Evolutionary conservation across 2,329 filamentous ascomycete genomes (phyloP).

Genomic region (Colletotrichum kahawae): DNA sequence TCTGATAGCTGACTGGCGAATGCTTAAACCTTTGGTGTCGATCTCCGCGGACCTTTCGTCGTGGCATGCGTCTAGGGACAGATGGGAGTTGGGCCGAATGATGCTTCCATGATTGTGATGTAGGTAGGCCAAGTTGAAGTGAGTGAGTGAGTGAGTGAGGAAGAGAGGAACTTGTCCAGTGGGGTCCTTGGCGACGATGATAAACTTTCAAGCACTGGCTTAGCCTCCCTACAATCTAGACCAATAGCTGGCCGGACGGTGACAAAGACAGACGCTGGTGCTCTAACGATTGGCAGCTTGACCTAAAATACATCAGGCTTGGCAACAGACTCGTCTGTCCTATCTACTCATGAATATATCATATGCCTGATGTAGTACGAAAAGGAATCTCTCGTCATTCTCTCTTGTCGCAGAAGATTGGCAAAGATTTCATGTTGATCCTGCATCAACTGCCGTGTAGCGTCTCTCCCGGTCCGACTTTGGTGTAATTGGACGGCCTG

Average conservation of each 20-base stretch:
- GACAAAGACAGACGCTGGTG: background rate
- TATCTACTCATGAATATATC: background rate
- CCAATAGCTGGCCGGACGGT: background rate
- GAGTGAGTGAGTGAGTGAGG: background rate
- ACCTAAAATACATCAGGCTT: background rate
- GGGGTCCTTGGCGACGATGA: background rate
- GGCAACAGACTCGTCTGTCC: background rate
- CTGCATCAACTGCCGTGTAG: background rate
- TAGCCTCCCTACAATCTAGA: background rate
- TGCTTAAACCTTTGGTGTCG: conserved; percentile 9
- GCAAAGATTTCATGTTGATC: background rate
- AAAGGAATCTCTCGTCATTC: background rate
- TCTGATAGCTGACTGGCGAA: conserved; percentile 13
- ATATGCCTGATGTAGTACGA: background rate
- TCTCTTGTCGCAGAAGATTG: background rate
- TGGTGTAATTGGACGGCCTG: background rate
- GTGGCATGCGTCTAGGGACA: background rate
- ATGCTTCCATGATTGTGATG: background rate
- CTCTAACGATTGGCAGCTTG: background rate
- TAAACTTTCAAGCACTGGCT: conserved; percentile 1
- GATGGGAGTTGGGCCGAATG: background rate
- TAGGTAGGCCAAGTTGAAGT: background rate
- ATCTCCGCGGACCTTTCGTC: conserved; percentile 5
- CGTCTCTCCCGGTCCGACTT: background rate
- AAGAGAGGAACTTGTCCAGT: background rate